Evolutionary conservation across 805 yeast genomes (phyloP), one percentile per base, ranked within the genome.

Genomic region (Ogataea ganodermae): DNA sequence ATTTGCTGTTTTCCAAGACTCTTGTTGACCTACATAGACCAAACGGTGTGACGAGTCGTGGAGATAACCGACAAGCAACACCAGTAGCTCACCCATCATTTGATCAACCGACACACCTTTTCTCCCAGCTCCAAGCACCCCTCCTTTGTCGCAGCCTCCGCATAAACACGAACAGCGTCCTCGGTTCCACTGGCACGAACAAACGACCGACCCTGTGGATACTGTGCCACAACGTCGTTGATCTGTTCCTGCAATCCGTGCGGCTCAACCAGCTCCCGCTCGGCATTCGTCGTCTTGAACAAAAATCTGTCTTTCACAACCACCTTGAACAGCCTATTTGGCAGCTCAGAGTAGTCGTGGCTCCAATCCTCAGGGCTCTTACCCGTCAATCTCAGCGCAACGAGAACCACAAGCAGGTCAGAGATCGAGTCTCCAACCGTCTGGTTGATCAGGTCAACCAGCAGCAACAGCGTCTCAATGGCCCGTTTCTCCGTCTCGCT

Each of bases 381-480:
- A 8, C 49, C 46, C 12, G 53, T 40, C 71, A 84, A 72, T 7
- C 75, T 61, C 57, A 86, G 73, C 7, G 90, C 81, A 1, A 83
- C 76, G 45, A 91, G 68, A 1, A 94, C 91, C 4, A 86, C 81
- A 48, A 94, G 69, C 66, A 94, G 72, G 65, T 94, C 99, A n/a
- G 96, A 81, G 43, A 94, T 84, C 9, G 99, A 96, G 66, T 94
- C 99, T 24, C 99, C 99, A n/a, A 94, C 98, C 1, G 98, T 86
- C 67, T 94, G 98, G 67, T 94, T 94, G 63, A 94, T 89, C 53
- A 94, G 71, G 48, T 80, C 76, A 26, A 86, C 78, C 49, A 92
- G 76, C 13, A 79, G 71, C 49, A 74, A 69, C 52, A 94, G 71
- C 1, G 85, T 73, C 47, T 71, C 63, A 26, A 84, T 68, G 1